These are phyloP conservation scores for Aspergillus ochraceoroseus DNA, from an alignment of 2,329 filamentous ascomycete species.

Conservation along the genomic window DNA sequence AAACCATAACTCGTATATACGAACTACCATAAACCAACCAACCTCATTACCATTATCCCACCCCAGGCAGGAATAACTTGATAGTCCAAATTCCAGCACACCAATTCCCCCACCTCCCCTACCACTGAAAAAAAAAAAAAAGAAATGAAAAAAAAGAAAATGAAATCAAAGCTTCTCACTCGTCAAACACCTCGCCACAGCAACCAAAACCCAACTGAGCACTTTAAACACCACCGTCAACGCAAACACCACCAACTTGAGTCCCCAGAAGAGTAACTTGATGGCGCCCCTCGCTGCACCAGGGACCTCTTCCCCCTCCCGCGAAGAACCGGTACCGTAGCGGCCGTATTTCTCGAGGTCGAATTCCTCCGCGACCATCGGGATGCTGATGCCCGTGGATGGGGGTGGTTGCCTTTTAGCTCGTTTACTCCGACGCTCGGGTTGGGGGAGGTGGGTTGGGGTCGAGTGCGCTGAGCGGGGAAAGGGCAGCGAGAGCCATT, in stretches of 20 bases:
- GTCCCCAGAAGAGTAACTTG: slow-evolving; percentile 36
- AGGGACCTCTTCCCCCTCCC: slow-evolving; percentile 41
- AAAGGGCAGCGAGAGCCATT: slow-evolving; percentile 23
- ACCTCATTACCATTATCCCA: no score
- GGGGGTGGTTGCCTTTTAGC: slow-evolving; percentile 27
- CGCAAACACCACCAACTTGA: slow-evolving; percentile 37
- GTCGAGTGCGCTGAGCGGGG: neutral
- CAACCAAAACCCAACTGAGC: slow-evolving; percentile 41
- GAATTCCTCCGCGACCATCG: slow-evolving; percentile 41
- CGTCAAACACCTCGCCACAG: slow-evolving; percentile 37
- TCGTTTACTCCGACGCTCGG: no score
- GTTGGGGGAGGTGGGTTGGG: slow-evolving; percentile 10
- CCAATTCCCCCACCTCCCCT: no score
- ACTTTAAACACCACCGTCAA: slow-evolving; percentile 39
- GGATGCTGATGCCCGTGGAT: neutral
- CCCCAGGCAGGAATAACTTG: no score
- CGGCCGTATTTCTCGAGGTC: slow-evolving; percentile 45
- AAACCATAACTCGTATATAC: no score
- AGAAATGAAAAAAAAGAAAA: no score
- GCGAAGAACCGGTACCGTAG: no score
- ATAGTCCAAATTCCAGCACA: no score
- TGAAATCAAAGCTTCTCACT: slow-evolving; percentile 37
- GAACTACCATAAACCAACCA: no score
- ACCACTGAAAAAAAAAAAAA: no score
- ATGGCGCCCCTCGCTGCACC: slow-evolving; percentile 34